Percentiles rank a stretch among this genome's conserved stretches.
phyloP scores from a whole-genome alignment of 495 filamentous ascomycete species.

The Hyaloscypha variabilis region DNA sequence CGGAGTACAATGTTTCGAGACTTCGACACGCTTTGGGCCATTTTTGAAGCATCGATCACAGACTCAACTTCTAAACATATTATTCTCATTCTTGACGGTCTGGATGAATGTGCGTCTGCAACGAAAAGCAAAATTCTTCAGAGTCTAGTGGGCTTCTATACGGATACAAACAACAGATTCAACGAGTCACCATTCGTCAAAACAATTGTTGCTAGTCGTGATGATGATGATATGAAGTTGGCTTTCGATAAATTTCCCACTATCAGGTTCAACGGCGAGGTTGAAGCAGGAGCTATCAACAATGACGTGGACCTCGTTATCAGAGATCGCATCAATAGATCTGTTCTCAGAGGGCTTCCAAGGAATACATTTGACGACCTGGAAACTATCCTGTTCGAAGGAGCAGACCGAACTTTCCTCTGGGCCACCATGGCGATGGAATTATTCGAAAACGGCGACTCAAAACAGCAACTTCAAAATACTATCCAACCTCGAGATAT shows the following conservation, averaged over 20 bases:
- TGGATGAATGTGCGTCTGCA: constrained; percentile 42
- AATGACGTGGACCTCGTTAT: too few species aligned
- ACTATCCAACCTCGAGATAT: constrained; percentile 15
- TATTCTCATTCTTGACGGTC: constrained; percentile 52
- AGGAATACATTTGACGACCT: constrained; percentile 32
- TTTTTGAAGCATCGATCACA: constrained; percentile 36
- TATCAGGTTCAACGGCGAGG: too few species aligned
- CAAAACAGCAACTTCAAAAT: constrained; percentile 22
- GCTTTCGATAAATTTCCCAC: too few species aligned
- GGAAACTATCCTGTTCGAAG: constrained; percentile 28
- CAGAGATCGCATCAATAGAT: too few species aligned
- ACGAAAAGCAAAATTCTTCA: constrained; percentile 14
- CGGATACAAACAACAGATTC: too few species aligned
- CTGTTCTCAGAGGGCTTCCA: not conserved
- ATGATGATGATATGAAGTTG: too few species aligned
- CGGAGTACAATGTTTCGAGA: constrained; percentile 16
- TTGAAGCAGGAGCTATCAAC: too few species aligned
- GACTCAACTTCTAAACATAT: constrained; percentile 46
- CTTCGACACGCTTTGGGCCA: constrained; percentile 41
- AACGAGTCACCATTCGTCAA: too few species aligned
- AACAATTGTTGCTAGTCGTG: too few species aligned
- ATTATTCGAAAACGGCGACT: constrained; percentile 24
- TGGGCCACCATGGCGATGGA: constrained; percentile 40
- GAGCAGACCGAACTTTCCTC: constrained; percentile 40
- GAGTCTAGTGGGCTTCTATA: not conserved